Evolutionary conservation across 2,329 filamentous ascomycete genomes (phyloP).

Genomic region (Uncinocarpus reesii): DNA sequence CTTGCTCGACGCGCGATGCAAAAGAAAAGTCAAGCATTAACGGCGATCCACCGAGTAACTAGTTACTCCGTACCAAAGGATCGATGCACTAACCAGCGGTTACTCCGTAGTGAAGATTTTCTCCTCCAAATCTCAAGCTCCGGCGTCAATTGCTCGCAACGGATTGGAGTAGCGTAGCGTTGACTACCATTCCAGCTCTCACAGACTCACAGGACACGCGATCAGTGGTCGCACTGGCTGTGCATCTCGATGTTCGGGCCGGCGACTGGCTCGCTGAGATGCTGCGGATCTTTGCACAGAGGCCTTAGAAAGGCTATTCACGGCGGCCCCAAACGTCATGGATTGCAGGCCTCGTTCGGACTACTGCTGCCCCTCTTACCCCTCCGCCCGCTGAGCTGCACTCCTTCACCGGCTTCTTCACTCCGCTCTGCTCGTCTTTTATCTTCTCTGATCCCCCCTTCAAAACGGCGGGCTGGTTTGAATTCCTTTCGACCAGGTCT

Average conservation of each 20-base stretch:
- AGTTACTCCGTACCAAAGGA: background rate
- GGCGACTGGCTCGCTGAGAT: constrained; percentile 6
- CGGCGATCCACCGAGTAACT: background rate
- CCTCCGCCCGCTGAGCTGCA: constrained; percentile 8
- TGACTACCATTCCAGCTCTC: background rate
- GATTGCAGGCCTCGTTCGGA: background rate
- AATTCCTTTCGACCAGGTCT: constrained; percentile 18
- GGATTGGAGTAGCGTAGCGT: background rate
- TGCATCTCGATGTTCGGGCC: constrained; percentile 12
- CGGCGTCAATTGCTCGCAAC: background rate
- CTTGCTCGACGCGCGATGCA: constrained; percentile 4
- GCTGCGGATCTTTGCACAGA: constrained; percentile 5
- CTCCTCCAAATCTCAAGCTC: background rate
- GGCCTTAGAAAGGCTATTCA: constrained; percentile 13
- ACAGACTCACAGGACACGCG: background rate
- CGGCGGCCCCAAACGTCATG: constrained; percentile 14
- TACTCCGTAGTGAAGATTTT: background rate
- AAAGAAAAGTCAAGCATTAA: background rate
- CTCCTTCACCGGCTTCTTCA: constrained; percentile 6
- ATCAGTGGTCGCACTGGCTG: background rate
- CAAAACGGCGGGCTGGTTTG: constrained; percentile 13
- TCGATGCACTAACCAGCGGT: background rate
- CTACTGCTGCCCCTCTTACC: constrained; percentile 9
- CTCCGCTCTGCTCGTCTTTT: background rate
- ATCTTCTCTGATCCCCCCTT: constrained; percentile 18